Evolutionary conservation across 306 rosid species (phyloP).

Genomic region (Arachis stenosperma): DNA sequence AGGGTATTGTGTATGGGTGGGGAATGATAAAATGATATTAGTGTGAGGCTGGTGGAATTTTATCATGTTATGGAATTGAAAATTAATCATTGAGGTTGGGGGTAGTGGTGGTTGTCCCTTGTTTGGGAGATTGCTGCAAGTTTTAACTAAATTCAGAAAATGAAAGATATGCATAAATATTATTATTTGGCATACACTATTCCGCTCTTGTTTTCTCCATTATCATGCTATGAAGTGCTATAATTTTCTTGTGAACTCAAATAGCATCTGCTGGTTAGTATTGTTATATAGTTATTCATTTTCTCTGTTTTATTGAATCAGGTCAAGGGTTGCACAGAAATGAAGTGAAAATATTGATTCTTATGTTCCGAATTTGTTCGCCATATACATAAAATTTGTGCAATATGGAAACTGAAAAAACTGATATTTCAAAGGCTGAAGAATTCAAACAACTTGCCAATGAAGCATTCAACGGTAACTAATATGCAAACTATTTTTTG

Average conservation of each 20-base stretch:
- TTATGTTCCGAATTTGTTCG: slow-evolving; percentile 45
- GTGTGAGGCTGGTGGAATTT: neutral
- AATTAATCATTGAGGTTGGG: neutral
- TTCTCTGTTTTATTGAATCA: slow-evolving; percentile 33
- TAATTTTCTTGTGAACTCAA: neutral
- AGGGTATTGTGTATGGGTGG: slow-evolving; percentile 19
- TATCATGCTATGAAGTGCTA: slow-evolving; percentile 1
- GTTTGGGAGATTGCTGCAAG: slow-evolving; percentile 18
- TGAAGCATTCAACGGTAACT: slow-evolving; percentile 79
- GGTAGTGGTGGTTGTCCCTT: neutral
- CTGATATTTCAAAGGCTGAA: slow-evolving; percentile 68
- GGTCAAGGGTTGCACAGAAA: slow-evolving; percentile 34
- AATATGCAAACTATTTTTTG: slow-evolving; percentile 11
- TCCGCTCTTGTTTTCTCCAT: slow-evolving; percentile 9
- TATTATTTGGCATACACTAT: neutral
- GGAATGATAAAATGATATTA: slow-evolving; percentile 4
- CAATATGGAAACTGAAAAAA: slow-evolving; percentile 62
- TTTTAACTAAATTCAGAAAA: neutral
- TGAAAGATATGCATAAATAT: neutral
- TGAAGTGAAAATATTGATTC: slow-evolving; percentile 32
- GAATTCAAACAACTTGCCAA: slow-evolving; percentile 81
- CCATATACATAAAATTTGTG: slow-evolving; percentile 41
- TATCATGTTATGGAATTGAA: neutral
- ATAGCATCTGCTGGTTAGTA: neutral
- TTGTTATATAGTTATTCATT: slow-evolving; percentile 25